Evolutionary conservation across 225 moss, liverwort and hornwort genomes (phyloP).

Genomic region (Sphagnum tenellum): DNA sequence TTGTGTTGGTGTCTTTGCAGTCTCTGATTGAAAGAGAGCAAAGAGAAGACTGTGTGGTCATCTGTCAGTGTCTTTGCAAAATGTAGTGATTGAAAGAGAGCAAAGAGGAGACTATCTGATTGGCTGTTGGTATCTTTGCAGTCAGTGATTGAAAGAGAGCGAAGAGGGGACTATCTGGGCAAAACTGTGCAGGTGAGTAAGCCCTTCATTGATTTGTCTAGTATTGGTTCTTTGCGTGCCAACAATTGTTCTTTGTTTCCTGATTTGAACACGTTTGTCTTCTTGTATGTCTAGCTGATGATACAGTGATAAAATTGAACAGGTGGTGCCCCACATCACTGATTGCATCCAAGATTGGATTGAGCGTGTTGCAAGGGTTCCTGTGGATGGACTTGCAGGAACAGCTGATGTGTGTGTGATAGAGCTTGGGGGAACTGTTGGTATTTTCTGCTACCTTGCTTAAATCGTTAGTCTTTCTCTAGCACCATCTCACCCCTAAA

Average conservation of each 20-base stretch:
- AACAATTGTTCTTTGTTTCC: too few relatives aligned
- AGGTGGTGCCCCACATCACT: conserved; percentile 90
- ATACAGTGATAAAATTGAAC: conserved; percentile 1
- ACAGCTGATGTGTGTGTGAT: conserved; percentile 93
- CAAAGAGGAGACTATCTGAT: neutral
- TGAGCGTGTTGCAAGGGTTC: conserved; percentile 69
- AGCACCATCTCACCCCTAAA: too few relatives aligned
- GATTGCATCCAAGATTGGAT: conserved; percentile 94
- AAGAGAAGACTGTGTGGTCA: too few relatives aligned
- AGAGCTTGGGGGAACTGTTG: conserved; percentile 90
- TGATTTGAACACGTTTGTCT: too few relatives aligned
- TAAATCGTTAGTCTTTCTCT: neutral
- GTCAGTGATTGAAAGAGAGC: conserved; percentile 85
- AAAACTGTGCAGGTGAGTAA: conserved; percentile 78
- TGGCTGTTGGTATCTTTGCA: conserved; percentile 18
- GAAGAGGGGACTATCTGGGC: conserved; percentile 76
- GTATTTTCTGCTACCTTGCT: conserved; percentile 11
- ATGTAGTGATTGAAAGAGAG: too few relatives aligned
- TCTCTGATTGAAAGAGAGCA: too few relatives aligned
- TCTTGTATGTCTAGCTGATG: too few relatives aligned
- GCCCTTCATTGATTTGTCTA: too few relatives aligned
- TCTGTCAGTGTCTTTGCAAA: too few relatives aligned
- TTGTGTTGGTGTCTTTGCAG: too few relatives aligned
- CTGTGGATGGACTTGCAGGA: conserved; percentile 74
- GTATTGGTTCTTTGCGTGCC: too few relatives aligned